Conservation (phyloP, 2,329 filamentous ascomycete genomes). For the Calonectria fujianensis region DNA sequence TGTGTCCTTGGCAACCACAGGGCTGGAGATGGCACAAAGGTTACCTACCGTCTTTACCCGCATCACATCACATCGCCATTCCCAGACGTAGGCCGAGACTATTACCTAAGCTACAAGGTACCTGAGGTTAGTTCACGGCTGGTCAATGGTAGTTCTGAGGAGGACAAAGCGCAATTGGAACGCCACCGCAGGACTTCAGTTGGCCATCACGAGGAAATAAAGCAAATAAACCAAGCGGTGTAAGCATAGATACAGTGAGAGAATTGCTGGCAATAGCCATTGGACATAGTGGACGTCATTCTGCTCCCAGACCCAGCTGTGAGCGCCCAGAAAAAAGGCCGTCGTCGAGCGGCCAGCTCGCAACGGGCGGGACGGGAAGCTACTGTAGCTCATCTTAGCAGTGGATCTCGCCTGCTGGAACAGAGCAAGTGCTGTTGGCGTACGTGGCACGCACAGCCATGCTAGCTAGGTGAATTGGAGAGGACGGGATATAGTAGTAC, state of each 20-base stretch:
- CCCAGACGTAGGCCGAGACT: neutral
- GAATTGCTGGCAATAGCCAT: constrained; percentile 1
- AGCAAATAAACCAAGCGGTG: neutral
- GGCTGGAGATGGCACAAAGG: neutral
- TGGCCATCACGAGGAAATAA: neutral
- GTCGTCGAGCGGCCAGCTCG: constrained; percentile 4
- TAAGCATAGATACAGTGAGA: neutral
- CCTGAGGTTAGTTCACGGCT: constrained; percentile 4
- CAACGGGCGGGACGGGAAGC: constrained; percentile 31
- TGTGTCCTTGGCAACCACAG: constrained; percentile 8
- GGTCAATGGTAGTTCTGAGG: neutral
- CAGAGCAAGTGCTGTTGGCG: constrained; percentile 31
- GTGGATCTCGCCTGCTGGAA: constrained; percentile 33
- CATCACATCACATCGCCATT: neutral
- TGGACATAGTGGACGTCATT: neutral
- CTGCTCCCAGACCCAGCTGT: neutral
- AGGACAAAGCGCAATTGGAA: constrained; percentile 23
- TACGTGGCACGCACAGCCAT: constrained; percentile 40
- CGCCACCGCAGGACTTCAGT: constrained; percentile 7
- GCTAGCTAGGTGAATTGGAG: constrained; percentile 22
- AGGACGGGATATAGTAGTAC: constrained; percentile 18
- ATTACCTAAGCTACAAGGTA: constrained; percentile 17
- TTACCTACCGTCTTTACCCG: neutral
- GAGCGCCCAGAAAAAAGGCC: neutral
- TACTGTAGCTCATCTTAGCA: constrained; percentile 36